Evolutionary conservation across 2,329 filamentous ascomycete species (phyloP).

Genomic region (Thielaviopsis populi): DNA sequence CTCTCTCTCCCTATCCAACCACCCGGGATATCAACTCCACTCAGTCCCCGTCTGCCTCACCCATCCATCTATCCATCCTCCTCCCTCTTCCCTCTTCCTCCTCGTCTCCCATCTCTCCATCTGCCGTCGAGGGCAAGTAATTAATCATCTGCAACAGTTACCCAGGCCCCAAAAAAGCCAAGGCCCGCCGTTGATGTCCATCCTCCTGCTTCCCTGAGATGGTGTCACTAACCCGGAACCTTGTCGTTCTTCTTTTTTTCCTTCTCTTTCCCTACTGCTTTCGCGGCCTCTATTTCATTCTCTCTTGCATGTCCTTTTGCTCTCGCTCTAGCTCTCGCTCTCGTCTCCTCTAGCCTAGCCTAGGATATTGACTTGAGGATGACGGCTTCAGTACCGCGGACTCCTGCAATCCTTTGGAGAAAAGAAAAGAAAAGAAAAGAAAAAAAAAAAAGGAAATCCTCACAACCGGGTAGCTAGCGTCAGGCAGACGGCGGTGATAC

Average conservation of each 20-base stretch:
- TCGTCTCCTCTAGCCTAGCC: background rate
- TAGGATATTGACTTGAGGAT: background rate
- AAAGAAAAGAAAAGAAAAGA: background rate
- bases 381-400: background rate
- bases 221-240: background rate
- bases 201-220: background rate
- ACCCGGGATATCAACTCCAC: constrained; percentile 11
- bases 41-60: no score
- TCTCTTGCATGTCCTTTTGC: background rate
- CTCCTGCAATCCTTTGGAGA: background rate
- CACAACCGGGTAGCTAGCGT: background rate
- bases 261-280: no score
- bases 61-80: no score
- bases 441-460: background rate
- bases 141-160: background rate
- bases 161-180: background rate
- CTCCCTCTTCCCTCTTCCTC: background rate
- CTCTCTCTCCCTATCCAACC: constrained; percentile 3
- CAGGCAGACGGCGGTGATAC: no score
- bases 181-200: background rate
- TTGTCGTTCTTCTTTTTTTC: no score
- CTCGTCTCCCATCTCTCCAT: no score
- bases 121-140: background rate
- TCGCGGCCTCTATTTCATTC: background rate
- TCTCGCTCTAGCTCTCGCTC: no score